Conservation (phyloP, 2,329 filamentous ascomycete species). For the Fusarium denticulatum region DNA sequence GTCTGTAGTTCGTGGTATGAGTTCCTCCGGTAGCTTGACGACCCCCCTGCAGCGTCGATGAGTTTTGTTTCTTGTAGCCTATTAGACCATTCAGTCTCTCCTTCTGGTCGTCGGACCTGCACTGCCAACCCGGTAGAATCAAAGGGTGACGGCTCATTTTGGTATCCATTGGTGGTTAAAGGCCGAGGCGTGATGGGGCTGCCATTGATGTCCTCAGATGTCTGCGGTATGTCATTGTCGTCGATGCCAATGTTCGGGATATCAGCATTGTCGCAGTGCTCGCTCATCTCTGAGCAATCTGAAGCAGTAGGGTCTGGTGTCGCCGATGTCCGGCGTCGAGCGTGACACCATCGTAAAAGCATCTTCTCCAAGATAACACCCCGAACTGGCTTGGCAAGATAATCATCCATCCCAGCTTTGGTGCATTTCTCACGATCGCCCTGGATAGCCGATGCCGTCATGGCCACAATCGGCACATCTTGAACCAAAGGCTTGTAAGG, state of each 20-base stretch:
- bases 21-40: slow-evolving; percentile 46
- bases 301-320: slow-evolving; percentile 47
- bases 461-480: slow-evolving; percentile 79
- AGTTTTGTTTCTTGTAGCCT: slow-evolving; percentile 59
- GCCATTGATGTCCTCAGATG: slow-evolving; percentile 44
- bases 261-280: slow-evolving; percentile 55
- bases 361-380: slow-evolving; percentile 74
- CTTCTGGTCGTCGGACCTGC: slow-evolving; percentile 49
- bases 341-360: slow-evolving; percentile 73
- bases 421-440: slow-evolving; percentile 80
- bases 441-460: slow-evolving; percentile 82
- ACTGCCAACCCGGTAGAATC: slow-evolving; percentile 51
- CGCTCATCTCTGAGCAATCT: slow-evolving; percentile 58
- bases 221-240: slow-evolving; percentile 32
- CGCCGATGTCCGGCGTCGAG: slow-evolving; percentile 40
- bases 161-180: slow-evolving; percentile 49
- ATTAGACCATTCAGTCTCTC: slow-evolving; percentile 54
- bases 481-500: slow-evolving; percentile 70
- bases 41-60: slow-evolving; percentile 57
- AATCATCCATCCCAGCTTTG: slow-evolving; percentile 80
- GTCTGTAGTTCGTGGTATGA: slow-evolving; percentile 49
- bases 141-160: slow-evolving; percentile 56
- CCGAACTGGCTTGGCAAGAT: slow-evolving; percentile 78
- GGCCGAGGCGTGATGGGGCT: slow-evolving; percentile 55
- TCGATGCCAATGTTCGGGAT: slow-evolving; percentile 52